phyloP scores from a whole-genome alignment of 2,329 filamentous ascomycete genomes.

The Bipolaris gigantea region DNA sequence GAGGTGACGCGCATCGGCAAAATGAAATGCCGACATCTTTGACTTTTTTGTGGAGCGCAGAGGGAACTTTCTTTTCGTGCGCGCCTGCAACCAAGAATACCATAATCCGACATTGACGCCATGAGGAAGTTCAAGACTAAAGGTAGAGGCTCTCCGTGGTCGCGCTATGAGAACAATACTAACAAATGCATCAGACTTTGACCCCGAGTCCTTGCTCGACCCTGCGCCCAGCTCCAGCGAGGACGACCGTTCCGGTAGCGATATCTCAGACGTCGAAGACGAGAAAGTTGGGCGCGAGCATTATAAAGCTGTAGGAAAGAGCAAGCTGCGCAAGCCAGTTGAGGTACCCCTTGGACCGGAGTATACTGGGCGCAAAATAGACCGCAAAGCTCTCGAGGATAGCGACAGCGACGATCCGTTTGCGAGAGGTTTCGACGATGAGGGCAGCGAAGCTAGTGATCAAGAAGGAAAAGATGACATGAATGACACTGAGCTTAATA shows the following conservation, averaged over 20 bases:
- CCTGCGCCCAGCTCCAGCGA: slow-evolving; percentile 60
- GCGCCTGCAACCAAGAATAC: slow-evolving; percentile 1
- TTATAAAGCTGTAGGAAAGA: slow-evolving; percentile 82
- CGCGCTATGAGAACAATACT: background rate
- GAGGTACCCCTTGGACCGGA: slow-evolving; percentile 70
- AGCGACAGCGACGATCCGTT: slow-evolving; percentile 59
- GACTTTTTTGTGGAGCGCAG: slow-evolving; percentile 38
- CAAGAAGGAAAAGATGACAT: slow-evolving; percentile 20
- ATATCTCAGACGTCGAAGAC: slow-evolving; percentile 43
- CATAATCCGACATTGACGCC: slow-evolving; percentile 3
- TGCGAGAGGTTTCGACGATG: slow-evolving; percentile 49
- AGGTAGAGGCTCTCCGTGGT: slow-evolving; percentile 16
- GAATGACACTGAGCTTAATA: slow-evolving; percentile 13
- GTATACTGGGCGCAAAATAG: slow-evolving; percentile 78
- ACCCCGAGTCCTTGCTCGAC: slow-evolving; percentile 70
- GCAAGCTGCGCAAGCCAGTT: slow-evolving; percentile 76
- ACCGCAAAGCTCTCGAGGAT: slow-evolving; percentile 63
- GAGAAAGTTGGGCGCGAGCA: slow-evolving; percentile 75
- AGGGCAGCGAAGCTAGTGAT: slow-evolving; percentile 46
- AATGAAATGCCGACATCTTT: slow-evolving; percentile 18
- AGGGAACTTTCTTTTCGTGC: slow-evolving; percentile 21
- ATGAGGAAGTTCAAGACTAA: slow-evolving; percentile 39
- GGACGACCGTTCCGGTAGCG: slow-evolving; percentile 58
- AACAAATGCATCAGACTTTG: slow-evolving; percentile 63
- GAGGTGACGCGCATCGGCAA: slow-evolving; percentile 28